Base-by-base conservation (phyloP, 1,139 yeast genomes). In the Candida neerlandica region DNA sequence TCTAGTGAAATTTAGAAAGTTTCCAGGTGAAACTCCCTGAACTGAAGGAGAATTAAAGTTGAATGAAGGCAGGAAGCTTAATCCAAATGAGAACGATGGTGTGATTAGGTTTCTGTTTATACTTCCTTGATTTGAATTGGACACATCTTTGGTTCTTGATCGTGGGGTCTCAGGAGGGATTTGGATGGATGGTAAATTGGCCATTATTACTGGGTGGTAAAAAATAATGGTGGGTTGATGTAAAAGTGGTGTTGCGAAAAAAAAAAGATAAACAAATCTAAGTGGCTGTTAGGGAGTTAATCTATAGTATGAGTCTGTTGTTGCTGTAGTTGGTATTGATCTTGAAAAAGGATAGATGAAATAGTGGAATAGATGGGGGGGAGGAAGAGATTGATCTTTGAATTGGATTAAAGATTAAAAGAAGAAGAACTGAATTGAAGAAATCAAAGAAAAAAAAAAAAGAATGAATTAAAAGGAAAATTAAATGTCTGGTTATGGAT, bases 51-150 rank as follows among this genome's bases (percentile, higher is more conserved):
- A 69, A 47, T 67, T 64, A 55, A 75, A 71, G 44, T 67, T 71
- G 57, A 75, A 73, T 5, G 77, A 70, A 3, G 80, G 80, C 76
- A 71, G 77, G 53, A 75, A 73, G 41, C 71, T 73, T 33, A 75
- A 56, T 5, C 78, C 77, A 55, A 75, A 73, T 35, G 73, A 65
- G 56, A 70, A 73, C 5, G 75, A 64, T 1, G 79, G 77, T 11
- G 77, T 70, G 38, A 57, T 45, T 14, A 48, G 29, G 41, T 44
- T 48, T 39, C 52, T 15, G 41, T 51, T 51, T 14, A 50, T 34
- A 32, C 53, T 48, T 2, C 39, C 47, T 19, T 39, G 33, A 18
- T 46, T 34, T 40, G 47, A 38, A 38, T n/a, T 35, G 3, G 52
- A 39, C 14, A 51, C 45, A 3, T 53, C 40, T 21, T 49, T 51